Percentiles rank a stretch among this genome's conserved stretches.
phyloP scores from a whole-genome alignment of 2,329 filamentous ascomycete genomes.

The Xenosphaeropsis pyriputrescens region DNA sequence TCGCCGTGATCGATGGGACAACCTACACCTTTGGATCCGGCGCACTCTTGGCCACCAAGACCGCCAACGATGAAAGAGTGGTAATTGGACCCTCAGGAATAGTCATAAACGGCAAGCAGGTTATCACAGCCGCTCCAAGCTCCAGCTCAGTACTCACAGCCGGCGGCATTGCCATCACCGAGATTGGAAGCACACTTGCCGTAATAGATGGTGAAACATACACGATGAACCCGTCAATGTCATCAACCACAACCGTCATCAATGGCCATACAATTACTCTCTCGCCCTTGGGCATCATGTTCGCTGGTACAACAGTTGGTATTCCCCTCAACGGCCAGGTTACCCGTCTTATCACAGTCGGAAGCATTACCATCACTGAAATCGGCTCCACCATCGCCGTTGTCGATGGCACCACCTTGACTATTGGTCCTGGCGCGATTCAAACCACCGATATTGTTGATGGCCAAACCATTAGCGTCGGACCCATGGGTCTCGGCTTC shows the following conservation, averaged over 20 bases:
- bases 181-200: constrained; percentile 8
- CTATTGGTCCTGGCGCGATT: constrained; percentile 28
- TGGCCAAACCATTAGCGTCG: constrained; percentile 16
- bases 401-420: constrained; percentile 33
- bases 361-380: constrained; percentile 13
- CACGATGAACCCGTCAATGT: constrained; percentile 3
- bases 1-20: constrained; percentile 11
- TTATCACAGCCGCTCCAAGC: background rate
- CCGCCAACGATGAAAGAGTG: constrained; percentile 30
- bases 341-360: constrained; percentile 12
- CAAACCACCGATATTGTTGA: constrained; percentile 29
- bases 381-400: constrained; percentile 22
- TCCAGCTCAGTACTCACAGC: constrained; percentile 14
- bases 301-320: constrained; percentile 8
- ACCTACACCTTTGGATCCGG: constrained; percentile 8
- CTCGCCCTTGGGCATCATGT: constrained; percentile 8
- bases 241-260: constrained; percentile 7
- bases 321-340: constrained; percentile 3
- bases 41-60: constrained; percentile 18
- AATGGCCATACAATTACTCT: constrained; percentile 13
- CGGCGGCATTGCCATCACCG: constrained; percentile 15
- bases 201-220: constrained; percentile 7
- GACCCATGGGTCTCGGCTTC: constrained; percentile 14
- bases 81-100: constrained; percentile 33
- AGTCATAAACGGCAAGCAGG: constrained; percentile 6